A percentile compares a stretch with the other conserved stretches of the same genome.
phyloP scores from a whole-genome alignment of 768 basidiomycete genomes.

The Omphalotus guepiniiformis region DNA sequence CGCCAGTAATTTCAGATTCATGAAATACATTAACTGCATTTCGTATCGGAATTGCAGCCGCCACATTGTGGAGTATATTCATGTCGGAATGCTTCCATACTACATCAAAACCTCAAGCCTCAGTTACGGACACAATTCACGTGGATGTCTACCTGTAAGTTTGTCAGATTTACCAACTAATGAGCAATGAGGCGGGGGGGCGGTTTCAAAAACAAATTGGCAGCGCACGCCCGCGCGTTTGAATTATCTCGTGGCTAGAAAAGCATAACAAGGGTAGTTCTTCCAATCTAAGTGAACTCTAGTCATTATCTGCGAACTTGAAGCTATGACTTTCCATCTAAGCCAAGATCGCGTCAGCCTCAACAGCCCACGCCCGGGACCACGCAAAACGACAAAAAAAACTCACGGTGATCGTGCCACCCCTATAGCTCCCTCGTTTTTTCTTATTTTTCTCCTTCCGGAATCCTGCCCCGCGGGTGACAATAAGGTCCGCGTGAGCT shows the following conservation, averaged over 20 bases:
- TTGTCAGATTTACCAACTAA: too few relatives aligned
- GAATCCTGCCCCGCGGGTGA: constrained; percentile 93
- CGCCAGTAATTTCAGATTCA: background rate
- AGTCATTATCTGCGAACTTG: constrained; percentile 59
- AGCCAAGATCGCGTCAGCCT: background rate
- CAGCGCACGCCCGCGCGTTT: too few relatives aligned
- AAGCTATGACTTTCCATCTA: constrained; percentile 84
- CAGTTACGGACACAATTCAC: too few relatives aligned
- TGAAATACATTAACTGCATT: background rate
- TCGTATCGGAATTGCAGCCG: background rate
- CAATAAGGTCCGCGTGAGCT: constrained; percentile 84
- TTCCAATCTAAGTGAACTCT: constrained; percentile 7
- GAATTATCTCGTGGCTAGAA: too few relatives aligned
- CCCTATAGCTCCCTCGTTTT: constrained; percentile 90
- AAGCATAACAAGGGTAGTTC: background rate
- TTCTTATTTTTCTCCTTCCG: constrained; percentile 99
- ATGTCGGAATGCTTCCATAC: too few relatives aligned
- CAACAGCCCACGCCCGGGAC: too few relatives aligned
- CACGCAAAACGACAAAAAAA: constrained; percentile 5
- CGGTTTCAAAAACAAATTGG: too few relatives aligned
- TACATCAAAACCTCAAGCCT: too few relatives aligned
- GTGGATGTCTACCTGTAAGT: too few relatives aligned
- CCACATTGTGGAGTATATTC: too few relatives aligned
- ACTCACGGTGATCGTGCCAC: constrained; percentile 91
- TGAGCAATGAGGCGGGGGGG: too few relatives aligned